Evolutionary conservation across 257 asterid species (phyloP), one percentile per base, ranked within the genome.

Genomic region (Gentiana macrophylla): DNA sequence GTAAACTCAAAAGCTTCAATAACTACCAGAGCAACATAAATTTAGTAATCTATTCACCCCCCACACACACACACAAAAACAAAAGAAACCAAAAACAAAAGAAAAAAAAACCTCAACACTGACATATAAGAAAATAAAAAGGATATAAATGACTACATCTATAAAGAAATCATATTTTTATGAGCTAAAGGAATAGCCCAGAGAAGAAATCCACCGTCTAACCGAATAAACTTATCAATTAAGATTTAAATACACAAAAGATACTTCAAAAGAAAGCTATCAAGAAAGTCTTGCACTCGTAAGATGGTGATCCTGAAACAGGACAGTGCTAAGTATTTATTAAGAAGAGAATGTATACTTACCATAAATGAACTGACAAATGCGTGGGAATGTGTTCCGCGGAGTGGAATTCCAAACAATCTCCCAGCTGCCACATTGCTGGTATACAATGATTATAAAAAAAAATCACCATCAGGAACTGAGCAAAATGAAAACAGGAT

Each of bases 371-470:
- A 87, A 91, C 97, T 88, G 65, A 85, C 97, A 71, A 92, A 92
- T 67, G 97, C 98, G 77, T 92, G 98, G 62, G 98, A 88, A 72
- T 92, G 97, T 8, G 98, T 92, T 71, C 98, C 98, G 15, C 98
- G 93, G 51, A 92, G 97, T 49, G 98, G 98, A 61, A 92, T 92
- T 64, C 98, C 98, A 71, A 92, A 92, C 73, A 92, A 74, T 74
- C 77, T 87, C 61, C 97, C 99, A 69, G 99, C 97, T 65, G 97
- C 97, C 53, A 92, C 99, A 75, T 92, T 92, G 79, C 99, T 92
- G 94, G 70, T 62, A 77, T 63, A 56, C 65, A 49, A 73, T 56
- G 60, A 58, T 36, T 62, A 56, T 53, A 50, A 73, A 66, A 53
- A 43, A n/a, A 10, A 33, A 12, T 38, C 32, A 34, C 59, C 12